phyloP scores from a whole-genome alignment of 257 asterid genomes.

The Solanum clarkiae region DNA sequence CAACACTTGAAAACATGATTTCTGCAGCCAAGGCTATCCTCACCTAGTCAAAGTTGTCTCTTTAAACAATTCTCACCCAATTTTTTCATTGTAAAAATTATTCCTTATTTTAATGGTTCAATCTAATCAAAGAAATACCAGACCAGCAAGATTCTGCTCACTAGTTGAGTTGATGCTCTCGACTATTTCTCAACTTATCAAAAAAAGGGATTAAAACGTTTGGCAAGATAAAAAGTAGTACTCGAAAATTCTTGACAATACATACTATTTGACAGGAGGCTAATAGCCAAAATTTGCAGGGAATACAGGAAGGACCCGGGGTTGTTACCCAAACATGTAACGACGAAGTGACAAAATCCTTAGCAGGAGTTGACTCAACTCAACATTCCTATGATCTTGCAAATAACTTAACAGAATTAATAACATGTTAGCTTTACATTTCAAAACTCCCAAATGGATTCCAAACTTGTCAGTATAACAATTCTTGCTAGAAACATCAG shows the following conservation, averaged over 20 bases:
- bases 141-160: background rate
- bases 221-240: background rate
- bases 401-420: background rate
- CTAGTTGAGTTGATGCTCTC: background rate
- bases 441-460: background rate
- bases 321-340: background rate
- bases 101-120: background rate
- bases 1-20: conserved; percentile 77
- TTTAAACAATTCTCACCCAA: background rate
- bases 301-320: background rate
- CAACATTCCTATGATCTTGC: background rate
- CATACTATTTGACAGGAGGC: background rate
- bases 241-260: background rate
- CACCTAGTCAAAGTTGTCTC: background rate
- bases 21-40: conserved; percentile 79
- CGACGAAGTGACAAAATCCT: background rate
- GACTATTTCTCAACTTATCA: background rate
- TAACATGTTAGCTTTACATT: background rate
- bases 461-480: background rate
- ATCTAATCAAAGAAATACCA: background rate
- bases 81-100: background rate
- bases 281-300: background rate
- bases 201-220: background rate
- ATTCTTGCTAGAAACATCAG: background rate
- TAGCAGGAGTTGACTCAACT: background rate